These are phyloP conservation scores for Calonectria hongkongensis DNA, from an alignment of 2,329 filamentous ascomycete genomes.

Conservation along the genomic window DNA sequence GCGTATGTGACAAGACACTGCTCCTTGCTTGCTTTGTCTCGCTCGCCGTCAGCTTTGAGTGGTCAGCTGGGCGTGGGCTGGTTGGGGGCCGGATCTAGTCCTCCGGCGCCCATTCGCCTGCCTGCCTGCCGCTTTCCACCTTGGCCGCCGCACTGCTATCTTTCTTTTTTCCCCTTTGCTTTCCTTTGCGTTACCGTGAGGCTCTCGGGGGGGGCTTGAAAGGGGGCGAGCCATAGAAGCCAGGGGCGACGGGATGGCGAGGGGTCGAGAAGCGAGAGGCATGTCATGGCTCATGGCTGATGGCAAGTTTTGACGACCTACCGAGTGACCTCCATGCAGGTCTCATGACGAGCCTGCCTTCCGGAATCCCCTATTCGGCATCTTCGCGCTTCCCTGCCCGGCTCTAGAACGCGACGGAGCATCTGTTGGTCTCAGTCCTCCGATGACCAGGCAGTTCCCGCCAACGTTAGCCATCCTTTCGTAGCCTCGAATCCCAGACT, in stretches of 20 bases:
- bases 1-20: neutral
- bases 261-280: neutral
- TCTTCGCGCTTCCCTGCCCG: neutral
- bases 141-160: neutral
- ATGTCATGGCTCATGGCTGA: conserved; percentile 13
- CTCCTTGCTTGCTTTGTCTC: conserved; percentile 29
- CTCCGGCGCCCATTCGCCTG: conserved; percentile 1
- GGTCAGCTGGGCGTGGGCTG: conserved; percentile 9
- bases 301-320: conserved; percentile 31
- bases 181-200: neutral
- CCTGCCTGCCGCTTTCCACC: conserved; percentile 21
- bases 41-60: conserved; percentile 14
- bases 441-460: neutral
- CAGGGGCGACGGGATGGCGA: neutral
- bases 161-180: neutral
- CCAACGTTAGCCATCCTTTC: neutral
- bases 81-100: conserved; percentile 16
- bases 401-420: neutral
- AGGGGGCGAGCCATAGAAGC: neutral
- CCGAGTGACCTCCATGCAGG: conserved; percentile 19
- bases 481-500: neutral
- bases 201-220: neutral
- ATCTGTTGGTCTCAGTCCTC: conserved; percentile 4
- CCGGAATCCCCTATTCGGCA: conserved; percentile 24
- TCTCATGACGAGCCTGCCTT: conserved; percentile 21